Conservation (phyloP, 768 basidiomycete species). For the Termitomyces sp. region DNA sequence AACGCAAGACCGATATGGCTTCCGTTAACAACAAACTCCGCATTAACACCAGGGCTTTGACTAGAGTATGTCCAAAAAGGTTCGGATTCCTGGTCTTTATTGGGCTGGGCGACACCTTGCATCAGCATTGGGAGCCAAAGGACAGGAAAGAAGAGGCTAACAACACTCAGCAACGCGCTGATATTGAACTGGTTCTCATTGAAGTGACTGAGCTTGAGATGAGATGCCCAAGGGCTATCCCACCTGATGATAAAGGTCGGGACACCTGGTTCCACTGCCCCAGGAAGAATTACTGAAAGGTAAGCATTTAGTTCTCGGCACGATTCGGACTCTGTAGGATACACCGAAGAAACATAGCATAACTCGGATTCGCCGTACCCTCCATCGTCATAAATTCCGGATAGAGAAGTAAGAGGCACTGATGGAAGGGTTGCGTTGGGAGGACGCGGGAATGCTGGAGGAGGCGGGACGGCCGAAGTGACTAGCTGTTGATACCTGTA, state of each 20-base stretch:
- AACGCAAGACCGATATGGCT: slow-evolving; percentile 14
- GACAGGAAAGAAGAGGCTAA: not conserved
- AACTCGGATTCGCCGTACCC: slow-evolving; percentile 18
- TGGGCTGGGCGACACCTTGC: slow-evolving; percentile 7
- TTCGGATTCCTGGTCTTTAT: slow-evolving; percentile 15
- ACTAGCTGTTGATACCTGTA: not conserved
- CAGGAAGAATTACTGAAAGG: slow-evolving; percentile 17
- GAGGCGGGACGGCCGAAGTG: not conserved
- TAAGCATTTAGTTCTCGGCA: slow-evolving; percentile 16
- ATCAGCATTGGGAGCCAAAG: not conserved
- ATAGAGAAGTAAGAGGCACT: slow-evolving; percentile 7
- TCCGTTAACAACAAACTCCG: slow-evolving; percentile 13
- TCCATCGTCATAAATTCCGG: slow-evolving; percentile 14
- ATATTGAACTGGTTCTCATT: slow-evolving; percentile 21
- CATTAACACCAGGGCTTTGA: not conserved
- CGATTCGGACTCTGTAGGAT: slow-evolving; percentile 6
- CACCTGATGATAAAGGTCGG: slow-evolving; percentile 22
- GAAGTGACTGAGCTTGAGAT: slow-evolving; percentile 22
- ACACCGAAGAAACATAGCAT: slow-evolving; percentile 13
- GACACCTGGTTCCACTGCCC: slow-evolving; percentile 13
- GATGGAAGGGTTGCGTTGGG: slow-evolving; percentile 12
- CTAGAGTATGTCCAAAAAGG: slow-evolving; percentile 16
- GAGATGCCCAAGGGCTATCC: slow-evolving; percentile 13
- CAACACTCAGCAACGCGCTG: slow-evolving; percentile 12
- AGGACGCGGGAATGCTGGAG: slow-evolving; percentile 11